Evolutionary conservation across 176 grass and related monocot genomes (phyloP), one percentile per base, ranked within the genome.

Genomic region (Dendrocalamus sinicus): DNA sequence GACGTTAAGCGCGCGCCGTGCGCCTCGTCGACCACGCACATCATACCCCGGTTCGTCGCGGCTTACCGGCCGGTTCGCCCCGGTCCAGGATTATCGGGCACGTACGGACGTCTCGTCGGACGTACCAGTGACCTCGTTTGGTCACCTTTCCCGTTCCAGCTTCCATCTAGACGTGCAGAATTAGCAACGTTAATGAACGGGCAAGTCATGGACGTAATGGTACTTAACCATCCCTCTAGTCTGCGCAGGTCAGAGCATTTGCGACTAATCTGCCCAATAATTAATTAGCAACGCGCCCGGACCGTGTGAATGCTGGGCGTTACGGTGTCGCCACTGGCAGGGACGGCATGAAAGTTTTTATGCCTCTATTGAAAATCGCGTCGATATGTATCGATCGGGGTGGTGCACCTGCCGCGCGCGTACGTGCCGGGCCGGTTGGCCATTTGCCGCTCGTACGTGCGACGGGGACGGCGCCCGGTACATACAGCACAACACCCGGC

Each of bases 111-210:
- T 2, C 52, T 54, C 52, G 11, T 47, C 46, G 46, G 12, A 12
- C 11, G 46, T 47, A 47, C 11, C 46, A 12, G 46, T 9, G 0
- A 2, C 46, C 3, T 12, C 45, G 9, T 46, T 3, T 46, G 45
- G 45, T 46, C 45, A 46, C 45, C 4, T 80, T 51, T 51, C 26
- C 75, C 14, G 19, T 71, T 46, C 11, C 39, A 1, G 50, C 37
- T 15, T 44, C 64, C 54, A 7, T 9, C 10, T 17, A 55, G 9
- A 23, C 81, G 73, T 78, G 86, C 66, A 47, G 17, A 81, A 26
- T 17, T 7, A 23, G 86, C 86, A 76, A 46, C 12, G 45, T 45
- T 62, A 64, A 79, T 30, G 81, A 52, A 19, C 5, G n/a, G 11
- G 43, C 37, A 13, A 13, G 22, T 57, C 5, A 55, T n/a, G 41